These are phyloP conservation scores for Fusarium metavorans DNA, from an alignment of 2,329 filamentous ascomycete genomes.

Conservation along the genomic window DNA sequence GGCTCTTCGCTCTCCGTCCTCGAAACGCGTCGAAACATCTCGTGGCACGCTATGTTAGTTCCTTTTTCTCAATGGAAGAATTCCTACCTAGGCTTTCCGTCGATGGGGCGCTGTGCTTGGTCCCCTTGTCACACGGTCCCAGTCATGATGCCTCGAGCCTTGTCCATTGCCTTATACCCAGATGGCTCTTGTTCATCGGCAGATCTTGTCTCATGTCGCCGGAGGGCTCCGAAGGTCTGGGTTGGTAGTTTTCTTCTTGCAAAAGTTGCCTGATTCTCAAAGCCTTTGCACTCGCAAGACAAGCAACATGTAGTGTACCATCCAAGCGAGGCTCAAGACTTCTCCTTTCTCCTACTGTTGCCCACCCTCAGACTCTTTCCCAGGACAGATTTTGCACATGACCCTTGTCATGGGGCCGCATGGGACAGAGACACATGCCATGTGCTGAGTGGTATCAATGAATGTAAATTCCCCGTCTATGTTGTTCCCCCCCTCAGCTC, in stretches of 20 bases:
- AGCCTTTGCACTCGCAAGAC: conserved; percentile 13
- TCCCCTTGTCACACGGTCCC: conserved; percentile 33
- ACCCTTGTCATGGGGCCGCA: background rate
- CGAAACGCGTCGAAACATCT: conserved; percentile 40
- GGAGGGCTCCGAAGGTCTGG: conserved; percentile 13
- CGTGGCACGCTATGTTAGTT: conserved; percentile 13
- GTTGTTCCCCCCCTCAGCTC: background rate
- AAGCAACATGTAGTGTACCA: background rate
- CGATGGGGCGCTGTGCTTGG: conserved; percentile 10
- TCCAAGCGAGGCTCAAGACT: background rate
- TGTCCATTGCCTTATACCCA: background rate
- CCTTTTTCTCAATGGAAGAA: background rate
- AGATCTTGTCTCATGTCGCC: conserved; percentile 8
- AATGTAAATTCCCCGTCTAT: background rate
- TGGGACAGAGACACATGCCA: background rate
- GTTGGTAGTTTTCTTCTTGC: background rate
- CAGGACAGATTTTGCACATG: background rate
- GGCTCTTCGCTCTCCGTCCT: conserved; percentile 10
- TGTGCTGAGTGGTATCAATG: conserved; percentile 1
- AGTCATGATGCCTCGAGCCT: conserved; percentile 12
- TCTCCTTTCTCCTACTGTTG: background rate
- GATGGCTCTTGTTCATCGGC: background rate
- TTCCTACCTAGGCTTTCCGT: background rate
- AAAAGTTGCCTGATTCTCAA: conserved; percentile 13
- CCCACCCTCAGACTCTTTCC: background rate